Evolutionary conservation across 2,329 filamentous ascomycete genomes (phyloP), one percentile per base, ranked within the genome.

Genomic region (Calonectria naviculata): DNA sequence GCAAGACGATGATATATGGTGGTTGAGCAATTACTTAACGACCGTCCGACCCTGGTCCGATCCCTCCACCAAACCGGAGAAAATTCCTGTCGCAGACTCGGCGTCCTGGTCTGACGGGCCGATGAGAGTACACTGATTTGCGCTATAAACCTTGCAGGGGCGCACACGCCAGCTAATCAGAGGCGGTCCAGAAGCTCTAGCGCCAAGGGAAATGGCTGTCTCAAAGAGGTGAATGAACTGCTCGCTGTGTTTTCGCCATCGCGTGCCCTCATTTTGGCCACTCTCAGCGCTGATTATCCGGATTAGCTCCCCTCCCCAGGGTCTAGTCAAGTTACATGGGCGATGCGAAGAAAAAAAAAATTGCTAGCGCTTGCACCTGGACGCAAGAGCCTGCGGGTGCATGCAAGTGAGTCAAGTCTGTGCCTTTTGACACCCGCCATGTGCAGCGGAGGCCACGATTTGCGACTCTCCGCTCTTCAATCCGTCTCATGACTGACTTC

Each of bases 331-430:
- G 38, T 64, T 24, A 36, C 19, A 28, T 34, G 29, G 31, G 46
- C 34, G 28, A 29, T 24, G 28, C 21, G 13, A 56, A 26, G 38
- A 31, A 52, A 19, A 56, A 67, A 61, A 68, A 56, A 49, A 38
- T 46, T 24, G 67, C 52, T 65, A 46, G 36, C 21, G 29, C 29
- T 60, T 17, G 21, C 42, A n/a, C 61, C 42, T 36, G 29, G 58
- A n/a, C 15, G 47, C 29, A 28, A 28, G 52, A 34, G 58, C 54
- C 67, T 61, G 44, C 41, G 38, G 29, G n/a, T 29, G 61, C 60
- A 65, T 65, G 41, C 65, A 61, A 65, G 52, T 58, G n/a, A 46
- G 69, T 76, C 76, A 74, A 78, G 75, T 75, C 73, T 78, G 65
- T 47, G 67, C 68, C 46, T 73, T 36, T 68, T 58, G 58, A 38